Conservation (phyloP, 495 filamentous ascomycete species). For the Penicillium bovifimosum region DNA sequence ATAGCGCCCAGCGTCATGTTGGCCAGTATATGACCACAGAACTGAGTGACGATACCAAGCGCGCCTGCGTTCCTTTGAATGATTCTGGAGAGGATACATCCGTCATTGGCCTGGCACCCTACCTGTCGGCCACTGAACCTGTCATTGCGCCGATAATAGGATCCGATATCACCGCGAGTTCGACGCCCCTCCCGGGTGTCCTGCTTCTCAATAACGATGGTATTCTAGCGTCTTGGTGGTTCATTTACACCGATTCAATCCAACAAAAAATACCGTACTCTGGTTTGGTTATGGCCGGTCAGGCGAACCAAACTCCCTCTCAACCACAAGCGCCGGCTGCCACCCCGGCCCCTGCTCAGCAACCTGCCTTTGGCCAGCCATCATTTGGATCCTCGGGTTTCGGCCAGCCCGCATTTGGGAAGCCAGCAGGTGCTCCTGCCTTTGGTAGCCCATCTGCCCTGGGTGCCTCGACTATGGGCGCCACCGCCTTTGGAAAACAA, state of each 20-base stretch:
- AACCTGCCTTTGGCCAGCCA: constrained; percentile 38
- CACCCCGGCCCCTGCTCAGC: constrained; percentile 13
- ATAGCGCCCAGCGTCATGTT: constrained; percentile 52
- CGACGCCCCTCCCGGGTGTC: constrained; percentile 79
- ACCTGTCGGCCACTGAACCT: constrained; percentile 75
- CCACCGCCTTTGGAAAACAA: constrained; percentile 35
- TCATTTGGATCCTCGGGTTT: constrained; percentile 39
- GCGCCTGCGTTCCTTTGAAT: constrained; percentile 72
- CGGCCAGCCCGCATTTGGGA: constrained; percentile 29
- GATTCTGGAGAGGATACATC: constrained; percentile 67
- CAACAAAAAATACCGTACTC: constrained; percentile 65
- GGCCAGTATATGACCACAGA: constrained; percentile 68
- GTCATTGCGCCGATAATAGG: constrained; percentile 71
- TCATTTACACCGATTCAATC: constrained; percentile 84
- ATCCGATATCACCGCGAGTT: constrained; percentile 66
- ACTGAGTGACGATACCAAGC: constrained; percentile 68
- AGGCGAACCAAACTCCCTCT: constrained; percentile 20
- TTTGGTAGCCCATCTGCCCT: constrained; percentile 39
- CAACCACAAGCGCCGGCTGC: constrained; percentile 21
- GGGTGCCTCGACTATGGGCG: constrained; percentile 27
- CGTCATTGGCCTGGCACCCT: constrained; percentile 72
- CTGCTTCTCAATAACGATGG: constrained; percentile 89
- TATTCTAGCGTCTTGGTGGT: constrained; percentile 79
- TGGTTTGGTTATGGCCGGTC: constrained; percentile 51
- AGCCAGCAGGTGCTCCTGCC: constrained; percentile 20